A percentile compares a stretch with the other conserved stretches of the same genome.
Evolutionary conservation across 2,329 filamentous ascomycete species (phyloP).

Genomic region (Ascochyta rabiei): DNA sequence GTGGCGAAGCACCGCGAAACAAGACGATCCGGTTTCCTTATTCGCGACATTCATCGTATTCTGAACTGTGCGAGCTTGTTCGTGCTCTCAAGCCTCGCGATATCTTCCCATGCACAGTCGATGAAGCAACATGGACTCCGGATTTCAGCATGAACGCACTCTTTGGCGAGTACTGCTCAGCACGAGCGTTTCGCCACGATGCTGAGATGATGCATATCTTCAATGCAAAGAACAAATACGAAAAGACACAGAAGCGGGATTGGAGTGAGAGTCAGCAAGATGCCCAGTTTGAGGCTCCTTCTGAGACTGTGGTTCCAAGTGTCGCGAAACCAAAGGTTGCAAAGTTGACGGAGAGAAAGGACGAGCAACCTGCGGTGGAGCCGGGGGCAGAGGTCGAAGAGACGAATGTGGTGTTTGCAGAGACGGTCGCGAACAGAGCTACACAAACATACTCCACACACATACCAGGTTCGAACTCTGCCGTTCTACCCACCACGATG

Average conservation of each 20-base stretch:
- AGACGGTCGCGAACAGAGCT: not conserved
- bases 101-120: conserved; percentile 78
- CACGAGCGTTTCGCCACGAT: conserved; percentile 69
- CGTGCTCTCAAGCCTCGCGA: conserved; percentile 72
- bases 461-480: not conserved
- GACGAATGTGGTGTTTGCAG: not conserved
- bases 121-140: conserved; percentile 67
- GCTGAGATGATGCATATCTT: conserved; percentile 58
- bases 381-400: not conserved
- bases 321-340: not conserved
- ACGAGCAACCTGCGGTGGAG: not conserved
- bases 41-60: conserved; percentile 86
- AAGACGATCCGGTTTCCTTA: conserved; percentile 71
- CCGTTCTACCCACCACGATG: not conserved
- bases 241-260: conserved; percentile 16
- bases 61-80: conserved; percentile 76
- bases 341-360: not conserved
- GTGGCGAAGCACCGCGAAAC: conserved; percentile 10
- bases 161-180: conserved; percentile 73
- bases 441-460: not conserved
- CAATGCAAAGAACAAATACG: conserved; percentile 17
- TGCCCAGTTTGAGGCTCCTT: conserved; percentile 16
- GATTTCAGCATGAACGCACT: conserved; percentile 68
- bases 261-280: conserved; percentile 21
- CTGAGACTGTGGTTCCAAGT: not conserved